Evolutionary conservation across 441 rosid species (phyloP).

Genomic region (Bruguiera hainesii): DNA sequence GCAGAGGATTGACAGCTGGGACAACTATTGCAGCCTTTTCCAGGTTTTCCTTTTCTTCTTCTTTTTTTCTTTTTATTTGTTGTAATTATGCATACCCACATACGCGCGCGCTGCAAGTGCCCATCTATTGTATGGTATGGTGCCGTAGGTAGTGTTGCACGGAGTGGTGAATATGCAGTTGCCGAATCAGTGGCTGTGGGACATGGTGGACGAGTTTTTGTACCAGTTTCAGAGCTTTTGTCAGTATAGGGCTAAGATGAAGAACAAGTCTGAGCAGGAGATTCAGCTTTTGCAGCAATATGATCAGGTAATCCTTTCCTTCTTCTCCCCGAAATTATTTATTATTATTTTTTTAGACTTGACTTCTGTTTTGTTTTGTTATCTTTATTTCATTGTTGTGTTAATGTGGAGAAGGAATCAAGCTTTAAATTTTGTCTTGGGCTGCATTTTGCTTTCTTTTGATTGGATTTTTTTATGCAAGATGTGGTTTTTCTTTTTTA

Average conservation of each 20-base stretch:
- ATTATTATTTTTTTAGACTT: not conserved
- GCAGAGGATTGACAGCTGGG: constrained; percentile 97
- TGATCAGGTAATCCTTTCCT: constrained; percentile 50
- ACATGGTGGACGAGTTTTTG: constrained; percentile 98
- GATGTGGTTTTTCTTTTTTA: no score
- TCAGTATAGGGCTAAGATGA: constrained; percentile 92
- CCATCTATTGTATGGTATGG: no score
- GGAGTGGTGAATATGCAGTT: constrained; percentile 97
- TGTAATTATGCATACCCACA: not conserved
- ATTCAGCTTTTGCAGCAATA: constrained; percentile 65
- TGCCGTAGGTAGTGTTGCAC: constrained; percentile 75
- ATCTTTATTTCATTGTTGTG: not conserved
- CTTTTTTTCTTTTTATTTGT: not conserved
- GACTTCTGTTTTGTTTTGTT: not conserved
- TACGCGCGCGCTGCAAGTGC: no score
- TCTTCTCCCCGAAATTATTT: no score
- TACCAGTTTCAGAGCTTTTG: constrained; percentile 97
- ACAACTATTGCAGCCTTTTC: constrained; percentile 84
- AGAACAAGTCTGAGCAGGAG: constrained; percentile 84
- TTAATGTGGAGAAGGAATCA: not conserved
- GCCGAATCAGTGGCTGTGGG: constrained; percentile 99
- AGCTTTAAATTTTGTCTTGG: no score
- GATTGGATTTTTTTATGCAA: no score
- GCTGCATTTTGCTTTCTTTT: no score
- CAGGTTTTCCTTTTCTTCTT: constrained; percentile 32